Evolutionary conservation across 768 basidiomycete genomes (phyloP).

Genomic region (Rhizopogon vesiculosus): DNA sequence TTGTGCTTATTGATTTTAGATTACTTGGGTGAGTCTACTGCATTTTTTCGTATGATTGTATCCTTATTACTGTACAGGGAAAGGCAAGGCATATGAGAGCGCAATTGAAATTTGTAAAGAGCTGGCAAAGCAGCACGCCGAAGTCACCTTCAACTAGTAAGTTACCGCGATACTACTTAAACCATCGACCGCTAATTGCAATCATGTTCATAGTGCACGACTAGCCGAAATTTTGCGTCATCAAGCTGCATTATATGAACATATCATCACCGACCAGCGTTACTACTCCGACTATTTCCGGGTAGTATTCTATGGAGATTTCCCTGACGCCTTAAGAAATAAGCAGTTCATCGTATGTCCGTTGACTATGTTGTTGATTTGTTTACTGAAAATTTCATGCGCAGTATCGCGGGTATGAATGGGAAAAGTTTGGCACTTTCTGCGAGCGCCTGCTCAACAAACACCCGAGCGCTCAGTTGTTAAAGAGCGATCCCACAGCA

Average conservation of each 20-base stretch:
- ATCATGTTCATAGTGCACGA: slow-evolving; percentile 48
- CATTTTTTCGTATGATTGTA: not conserved
- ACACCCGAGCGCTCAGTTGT: slow-evolving; percentile 77
- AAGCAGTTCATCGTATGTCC: slow-evolving; percentile 83
- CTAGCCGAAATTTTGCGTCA: slow-evolving; percentile 83
- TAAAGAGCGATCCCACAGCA: slow-evolving; percentile 75
- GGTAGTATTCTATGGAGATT: slow-evolving; percentile 90
- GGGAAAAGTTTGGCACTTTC: slow-evolving; percentile 89
- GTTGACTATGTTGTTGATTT: not conserved
- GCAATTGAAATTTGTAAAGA: slow-evolving; percentile 94
- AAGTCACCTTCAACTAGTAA: slow-evolving; percentile 89
- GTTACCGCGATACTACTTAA: slow-evolving; percentile 16
- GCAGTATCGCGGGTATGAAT: slow-evolving; percentile 90
- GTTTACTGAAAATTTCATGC: not conserved
- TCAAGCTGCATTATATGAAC: slow-evolving; percentile 83
- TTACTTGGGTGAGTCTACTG: slow-evolving; percentile 62
- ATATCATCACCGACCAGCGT: slow-evolving; percentile 77
- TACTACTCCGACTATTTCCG: slow-evolving; percentile 93
- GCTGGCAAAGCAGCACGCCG: slow-evolving; percentile 80
- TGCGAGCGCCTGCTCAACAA: slow-evolving; percentile 91
- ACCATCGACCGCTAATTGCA: slow-evolving; percentile 5
- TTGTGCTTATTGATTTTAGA: slow-evolving; percentile 90
- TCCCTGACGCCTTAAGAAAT: slow-evolving; percentile 77
- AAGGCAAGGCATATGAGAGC: slow-evolving; percentile 96
- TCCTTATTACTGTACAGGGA: slow-evolving; percentile 44